Base-by-base conservation (phyloP, 495 filamentous ascomycete species). In the Lichenothelia convexa region DNA sequence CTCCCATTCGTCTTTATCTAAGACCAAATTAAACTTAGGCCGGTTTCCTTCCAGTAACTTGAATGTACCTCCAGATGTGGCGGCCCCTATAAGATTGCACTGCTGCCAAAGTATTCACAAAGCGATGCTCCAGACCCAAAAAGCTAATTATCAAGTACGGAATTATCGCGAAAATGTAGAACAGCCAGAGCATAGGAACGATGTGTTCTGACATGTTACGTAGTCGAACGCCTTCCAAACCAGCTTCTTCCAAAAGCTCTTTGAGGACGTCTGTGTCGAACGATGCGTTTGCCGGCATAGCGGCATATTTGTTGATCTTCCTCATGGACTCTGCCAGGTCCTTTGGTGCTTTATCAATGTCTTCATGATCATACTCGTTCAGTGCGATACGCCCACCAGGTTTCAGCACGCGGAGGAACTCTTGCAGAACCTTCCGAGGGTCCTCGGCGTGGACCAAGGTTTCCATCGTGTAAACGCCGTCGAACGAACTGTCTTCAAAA, bases 391-490 rank as follows among this genome's bases (percentile, higher is more conserved):
- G 43, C 3, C 66, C 65, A 4, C 66, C 67, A 1, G 68, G 68
- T 34, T 53, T 50, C 4, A 73, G 44, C 0, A 71, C 34, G 19
- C 63, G 61, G 45, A 55, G 56, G 46, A 71, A 72, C 26, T 62
- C 56, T 7, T 42, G 35, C 18, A 70, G 41, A 1, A 60, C 67
- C 8, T 52, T 56, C 36, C 57, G 44, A 5, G 61, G 61, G 16
- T 71, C 60, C 1, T 58, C 67, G 5, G 70, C 65, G 42, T 74
- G 67, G 4, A 71, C 65, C 18, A 72, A 58, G 0, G 68, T 73
- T 43, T 73, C 69, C 57, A 71, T 70, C 1, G 67, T 71, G 43
- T 72, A 73, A 34, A 64, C 44, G 13, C 69, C 69, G 40, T 73
- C 64, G 36, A 66, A 60, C 0, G 58, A 61, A 7, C 42, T 45